Evolutionary conservation across 192 early-diverging fungal genomes (phyloP), one percentile per base, ranked within the genome.

Genomic region (Rhizophagus sp.): DNA sequence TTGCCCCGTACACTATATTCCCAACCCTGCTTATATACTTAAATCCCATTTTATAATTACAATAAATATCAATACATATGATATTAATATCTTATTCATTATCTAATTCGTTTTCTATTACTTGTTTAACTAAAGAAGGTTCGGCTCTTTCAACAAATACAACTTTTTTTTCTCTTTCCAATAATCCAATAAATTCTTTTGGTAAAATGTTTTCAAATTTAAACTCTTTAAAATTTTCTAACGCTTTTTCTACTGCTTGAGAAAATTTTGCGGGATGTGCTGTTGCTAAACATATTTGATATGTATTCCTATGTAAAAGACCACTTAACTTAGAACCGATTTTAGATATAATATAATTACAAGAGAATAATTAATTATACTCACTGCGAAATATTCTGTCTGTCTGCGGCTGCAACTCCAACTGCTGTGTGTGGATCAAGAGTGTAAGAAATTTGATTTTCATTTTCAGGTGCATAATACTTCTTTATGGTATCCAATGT

Each of bases 261-360:
- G 96, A 93, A 86, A 99, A 99, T 83, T 99, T 99, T 49, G 96
- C 97, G 41, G 97, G 97, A 69, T 95, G 95, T 8, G 97, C 97
- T 0, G 97, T 99, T 25, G 97, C 90, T 64, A 99, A 85, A 62
- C 93, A 93, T 27, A 95, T 84, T 70, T 79, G 75, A 65, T 65
- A 65, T 13, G 49, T 79, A 69, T 67, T 57, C 10, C 65, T 69
- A 80, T 11, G 76, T 75, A 7, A 15, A 65, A 2, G 78, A 62
- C 81, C 80, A 22, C 84, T 77, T 22, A 66, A 52, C 67, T 79
- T 71, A 61, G 19, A 34, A 68, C 80, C 69, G 33, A 82, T 81
- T 27, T 79, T 76, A 39, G 27, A 75, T 25, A 44, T 30, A n/a
- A 30, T 30, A 1, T 30, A 30, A 30, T 1, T 30, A 64, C 76